These are phyloP conservation scores for Boletus patriciae DNA, from an alignment of 768 basidiomycete genomes.

Conservation along the genomic window DNA sequence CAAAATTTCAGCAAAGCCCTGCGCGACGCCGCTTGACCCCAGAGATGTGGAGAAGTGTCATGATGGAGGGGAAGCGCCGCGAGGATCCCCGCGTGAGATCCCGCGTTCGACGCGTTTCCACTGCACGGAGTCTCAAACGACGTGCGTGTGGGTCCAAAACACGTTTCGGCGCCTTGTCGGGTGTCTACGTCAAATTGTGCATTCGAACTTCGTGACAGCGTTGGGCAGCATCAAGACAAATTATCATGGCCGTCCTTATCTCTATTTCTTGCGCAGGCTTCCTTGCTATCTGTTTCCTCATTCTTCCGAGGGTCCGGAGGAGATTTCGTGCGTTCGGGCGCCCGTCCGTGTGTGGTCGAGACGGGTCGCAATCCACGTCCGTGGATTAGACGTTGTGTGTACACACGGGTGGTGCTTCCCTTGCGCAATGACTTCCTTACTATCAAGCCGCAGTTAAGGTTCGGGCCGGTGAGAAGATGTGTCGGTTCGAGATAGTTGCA, in stretches of 20 bases:
- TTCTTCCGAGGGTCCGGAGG: background rate
- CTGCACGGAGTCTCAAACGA: too few species aligned
- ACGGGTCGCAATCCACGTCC: background rate
- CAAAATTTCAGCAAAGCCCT: background rate
- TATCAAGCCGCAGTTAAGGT: constrained; percentile 5
- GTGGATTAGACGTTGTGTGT: constrained; percentile 8
- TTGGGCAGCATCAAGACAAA: background rate
- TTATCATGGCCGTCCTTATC: background rate
- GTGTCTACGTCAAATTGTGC: background rate
- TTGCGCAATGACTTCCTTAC: background rate
- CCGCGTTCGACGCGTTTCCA: background rate
- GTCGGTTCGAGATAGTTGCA: background rate
- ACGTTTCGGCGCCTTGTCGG: background rate
- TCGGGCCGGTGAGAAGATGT: background rate
- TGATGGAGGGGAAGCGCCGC: too few species aligned
- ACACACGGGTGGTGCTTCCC: constrained; percentile 1
- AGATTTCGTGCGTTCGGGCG: constrained; percentile 2
- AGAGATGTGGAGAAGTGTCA: background rate
- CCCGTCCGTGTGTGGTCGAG: constrained; percentile 4
- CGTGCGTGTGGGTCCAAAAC: background rate
- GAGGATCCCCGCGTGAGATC: background rate
- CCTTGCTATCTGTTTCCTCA: background rate
- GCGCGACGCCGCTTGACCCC: background rate
- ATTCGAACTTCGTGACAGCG: background rate
- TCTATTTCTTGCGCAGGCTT: background rate